Conservation (phyloP, 139 green algal genomes). For the Ettlia oleoabundans region DNA sequence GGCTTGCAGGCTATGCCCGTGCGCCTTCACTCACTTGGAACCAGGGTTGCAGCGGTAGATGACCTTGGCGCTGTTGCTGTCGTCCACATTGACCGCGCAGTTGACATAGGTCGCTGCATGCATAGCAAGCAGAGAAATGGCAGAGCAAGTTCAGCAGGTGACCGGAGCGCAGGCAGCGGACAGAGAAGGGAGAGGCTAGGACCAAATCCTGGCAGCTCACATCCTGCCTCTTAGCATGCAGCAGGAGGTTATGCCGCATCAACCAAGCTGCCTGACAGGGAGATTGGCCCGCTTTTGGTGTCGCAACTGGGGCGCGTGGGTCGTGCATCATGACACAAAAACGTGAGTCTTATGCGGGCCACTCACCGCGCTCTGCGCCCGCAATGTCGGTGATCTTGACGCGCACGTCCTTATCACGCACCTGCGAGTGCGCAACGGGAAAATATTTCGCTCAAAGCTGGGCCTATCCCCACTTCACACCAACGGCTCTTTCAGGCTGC, state of each 20-base stretch:
- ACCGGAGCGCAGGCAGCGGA: background rate
- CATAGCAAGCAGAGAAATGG: background rate
- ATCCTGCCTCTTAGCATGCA: too few species aligned
- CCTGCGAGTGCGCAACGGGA: background rate
- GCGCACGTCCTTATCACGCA: conserved; percentile 17
- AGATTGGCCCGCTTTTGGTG: too few species aligned
- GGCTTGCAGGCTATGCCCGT: too few species aligned
- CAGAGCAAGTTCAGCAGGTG: background rate
- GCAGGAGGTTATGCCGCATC: too few species aligned
- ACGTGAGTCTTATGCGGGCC: background rate
- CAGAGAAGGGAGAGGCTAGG: too few species aligned
- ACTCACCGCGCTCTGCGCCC: conserved; percentile 15
- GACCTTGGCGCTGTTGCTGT: conserved; percentile 46
- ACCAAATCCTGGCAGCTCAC: too few species aligned
- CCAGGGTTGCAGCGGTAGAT: conserved; percentile 34
- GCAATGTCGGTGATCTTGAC: conserved; percentile 34
- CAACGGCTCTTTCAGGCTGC: too few species aligned
- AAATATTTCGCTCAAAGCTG: too few species aligned
- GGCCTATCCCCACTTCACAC: too few species aligned
- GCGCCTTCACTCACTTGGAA: conserved; percentile 3
- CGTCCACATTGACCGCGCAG: conserved; percentile 31
- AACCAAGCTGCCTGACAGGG: too few species aligned
- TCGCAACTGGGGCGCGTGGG: too few species aligned
- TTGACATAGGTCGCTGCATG: conserved; percentile 39
- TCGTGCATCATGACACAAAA: background rate